Conservation (phyloP, 2,329 filamentous ascomycete species). For the Fonsecaea nubica region DNA sequence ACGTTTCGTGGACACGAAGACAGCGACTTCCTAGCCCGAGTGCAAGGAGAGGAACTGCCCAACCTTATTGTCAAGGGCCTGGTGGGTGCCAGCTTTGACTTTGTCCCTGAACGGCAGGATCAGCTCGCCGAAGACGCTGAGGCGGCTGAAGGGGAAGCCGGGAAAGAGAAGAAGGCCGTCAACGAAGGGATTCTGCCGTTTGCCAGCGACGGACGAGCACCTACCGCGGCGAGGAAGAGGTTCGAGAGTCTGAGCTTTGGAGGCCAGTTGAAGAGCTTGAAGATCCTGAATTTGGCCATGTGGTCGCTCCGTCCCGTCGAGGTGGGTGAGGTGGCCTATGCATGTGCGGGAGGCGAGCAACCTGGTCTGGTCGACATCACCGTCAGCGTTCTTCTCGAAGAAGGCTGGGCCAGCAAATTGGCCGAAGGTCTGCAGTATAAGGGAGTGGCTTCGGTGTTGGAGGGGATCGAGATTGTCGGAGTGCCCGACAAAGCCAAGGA, state of each 20-base stretch:
- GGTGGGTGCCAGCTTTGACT: conserved; percentile 33
- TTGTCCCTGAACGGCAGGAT: conserved; percentile 30
- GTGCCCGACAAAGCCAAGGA: conserved; percentile 29
- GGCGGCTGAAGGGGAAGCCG: conserved; percentile 12
- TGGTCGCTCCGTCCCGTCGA: conserved; percentile 30
- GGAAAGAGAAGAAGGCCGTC: conserved; percentile 23
- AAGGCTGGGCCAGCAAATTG: conserved; percentile 32
- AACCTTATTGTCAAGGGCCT: conserved; percentile 29
- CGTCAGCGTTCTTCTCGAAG: conserved; percentile 35
- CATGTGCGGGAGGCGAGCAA: conserved; percentile 25
- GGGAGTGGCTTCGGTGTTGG: conserved; percentile 25
- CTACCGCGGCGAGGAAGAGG: conserved; percentile 30
- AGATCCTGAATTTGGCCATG: conserved; percentile 38
- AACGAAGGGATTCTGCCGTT: conserved; percentile 36
- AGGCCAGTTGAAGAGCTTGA: conserved; percentile 26
- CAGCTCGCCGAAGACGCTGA: conserved; percentile 16
- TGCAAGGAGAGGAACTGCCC: conserved; percentile 41
- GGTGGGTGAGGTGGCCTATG: conserved; percentile 33
- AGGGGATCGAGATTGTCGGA: conserved; percentile 37
- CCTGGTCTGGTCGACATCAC: conserved; percentile 33
- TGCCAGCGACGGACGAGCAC: conserved; percentile 35
- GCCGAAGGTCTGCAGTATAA: conserved; percentile 24
- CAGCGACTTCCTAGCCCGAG: conserved; percentile 50
- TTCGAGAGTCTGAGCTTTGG: conserved; percentile 28
- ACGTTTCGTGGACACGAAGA: conserved; percentile 54